These are phyloP conservation scores for Ceratocystis variospora DNA, from an alignment of 2,329 filamentous ascomycete species.

Conservation along the genomic window DNA sequence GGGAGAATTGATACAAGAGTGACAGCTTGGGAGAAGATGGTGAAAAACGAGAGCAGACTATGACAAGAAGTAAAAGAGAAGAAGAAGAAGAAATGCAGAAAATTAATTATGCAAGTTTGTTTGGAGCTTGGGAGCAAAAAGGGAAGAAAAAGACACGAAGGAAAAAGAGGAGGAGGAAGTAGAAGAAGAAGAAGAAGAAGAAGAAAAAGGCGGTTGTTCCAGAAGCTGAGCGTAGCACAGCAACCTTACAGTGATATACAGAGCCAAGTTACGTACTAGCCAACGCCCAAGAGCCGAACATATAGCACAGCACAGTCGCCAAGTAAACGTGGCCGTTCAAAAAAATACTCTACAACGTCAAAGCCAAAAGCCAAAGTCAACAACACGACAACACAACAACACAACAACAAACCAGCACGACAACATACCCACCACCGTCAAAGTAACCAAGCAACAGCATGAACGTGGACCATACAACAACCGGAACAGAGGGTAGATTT, in stretches of 20 bases:
- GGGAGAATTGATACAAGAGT: neutral
- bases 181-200: neutral
- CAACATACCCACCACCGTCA: neutral
- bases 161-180: neutral
- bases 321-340: slow-evolving; percentile 17
- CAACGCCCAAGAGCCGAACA: no score
- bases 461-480: neutral
- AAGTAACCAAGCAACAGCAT: slow-evolving; percentile 9
- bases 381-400: neutral
- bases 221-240: slow-evolving; percentile 2
- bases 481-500: neutral
- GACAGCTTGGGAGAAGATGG: neutral
- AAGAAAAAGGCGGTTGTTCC: slow-evolving; percentile 1
- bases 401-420: neutral
- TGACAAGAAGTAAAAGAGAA: no score
- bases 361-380: slow-evolving; percentile 11
- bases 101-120: neutral
- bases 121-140: neutral
- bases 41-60: no score
- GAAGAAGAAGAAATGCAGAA: neutral
- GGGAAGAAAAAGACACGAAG: neutral
- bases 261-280: neutral
- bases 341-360: no score
- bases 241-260: neutral
- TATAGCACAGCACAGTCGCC: neutral